A percentile compares a stretch with the other conserved stretches of the same genome.
phyloP scores from a whole-genome alignment of 306 rosid genomes.

The Chamaecrista fasciculata region DNA sequence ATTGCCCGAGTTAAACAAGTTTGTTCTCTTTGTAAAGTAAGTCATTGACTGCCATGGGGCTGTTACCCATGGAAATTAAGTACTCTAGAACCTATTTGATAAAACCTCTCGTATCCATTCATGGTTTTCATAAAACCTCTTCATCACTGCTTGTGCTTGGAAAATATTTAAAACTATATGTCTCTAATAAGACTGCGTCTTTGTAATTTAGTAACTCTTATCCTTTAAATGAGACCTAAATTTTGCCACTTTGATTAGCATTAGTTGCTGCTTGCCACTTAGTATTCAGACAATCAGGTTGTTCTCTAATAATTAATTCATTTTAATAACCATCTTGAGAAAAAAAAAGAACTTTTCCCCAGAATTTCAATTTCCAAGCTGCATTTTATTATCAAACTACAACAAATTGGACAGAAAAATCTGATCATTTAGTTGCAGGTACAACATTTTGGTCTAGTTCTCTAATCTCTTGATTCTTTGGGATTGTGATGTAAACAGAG shows the following conservation, averaged over 20 bases:
- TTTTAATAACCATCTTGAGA: not conserved
- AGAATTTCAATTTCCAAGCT: conserved; percentile 9
- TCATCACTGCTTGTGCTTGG: conserved; percentile 2
- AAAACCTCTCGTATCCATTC: not conserved
- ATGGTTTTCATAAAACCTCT: not conserved
- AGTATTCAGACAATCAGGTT: not conserved
- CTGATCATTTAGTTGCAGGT: conserved; percentile 13
- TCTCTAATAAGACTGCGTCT: conserved; percentile 5
- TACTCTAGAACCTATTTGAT: conserved; percentile 9
- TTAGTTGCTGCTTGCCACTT: conserved; percentile 23
- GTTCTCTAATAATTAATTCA: not conserved
- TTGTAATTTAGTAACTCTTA: conserved; percentile 5
- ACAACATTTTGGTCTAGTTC: not conserved
- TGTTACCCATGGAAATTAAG: conserved; percentile 18
- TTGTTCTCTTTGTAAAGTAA: not conserved
- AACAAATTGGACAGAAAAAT: not conserved
- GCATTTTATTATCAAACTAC: not conserved
- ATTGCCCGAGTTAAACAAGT: not conserved
- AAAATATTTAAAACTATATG: not conserved
- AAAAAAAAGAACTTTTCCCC: not conserved
- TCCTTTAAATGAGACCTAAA: conserved; percentile 18
- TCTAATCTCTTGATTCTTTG: conserved; percentile 27
- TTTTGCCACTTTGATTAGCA: conserved; percentile 16
- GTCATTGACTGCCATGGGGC: not conserved
- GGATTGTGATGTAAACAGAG: conserved; percentile 55